Evolutionary conservation across 1,284 basidiomycete genomes (phyloP), one percentile per base, ranked within the genome.

Genomic region (Ustilago loliicola): DNA sequence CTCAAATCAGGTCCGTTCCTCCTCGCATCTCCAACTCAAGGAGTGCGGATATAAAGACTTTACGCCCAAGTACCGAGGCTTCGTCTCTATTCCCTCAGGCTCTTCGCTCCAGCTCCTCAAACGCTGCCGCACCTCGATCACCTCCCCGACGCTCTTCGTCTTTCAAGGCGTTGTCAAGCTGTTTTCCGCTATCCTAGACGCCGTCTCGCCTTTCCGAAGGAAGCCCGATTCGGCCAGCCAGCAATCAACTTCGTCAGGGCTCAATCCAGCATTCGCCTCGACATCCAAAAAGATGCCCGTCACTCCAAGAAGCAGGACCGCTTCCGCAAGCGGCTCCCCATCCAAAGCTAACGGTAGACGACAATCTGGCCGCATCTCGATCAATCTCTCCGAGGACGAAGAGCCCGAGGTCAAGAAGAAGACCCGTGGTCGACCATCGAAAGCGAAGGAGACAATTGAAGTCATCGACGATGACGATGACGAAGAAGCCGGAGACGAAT

Each of bases 401-500:
- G 61, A 67, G 0, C 50, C 63, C 6, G 52, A 67, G 1, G 42
- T 34, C 9, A 52, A 65, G 48, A 65, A 65, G 45, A 58, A 1
- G 38, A 47, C 1, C 53, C 53, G 38, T 6, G 55, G 54, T 8
- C 53, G 61, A 8, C 13, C 48, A 3, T 50, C 67, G 38, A 63
- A 62, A 21, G 47, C 62, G 6, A 58, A 64, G 32, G 34, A 65
- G 34, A 32, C 30, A 0, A 32, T 73, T 25, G 64, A 67, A 38
- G n/a, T 66, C 27, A 42, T 40, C 15, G 51, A 54, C 32, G 63
- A 66, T 5, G 62, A 79, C 6, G 66, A 68, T 7, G 68, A 71
- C 17, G 60, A 56, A 2, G 73, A 61, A 19, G 70, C 38, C 13
- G 61, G 66, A 5, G 68, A 73, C 9, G 78, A 80, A 23, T 80